Evolutionary conservation across 495 filamentous ascomycete species (phyloP), one percentile per base, ranked within the genome.

Genomic region (Monascus purpureus): DNA sequence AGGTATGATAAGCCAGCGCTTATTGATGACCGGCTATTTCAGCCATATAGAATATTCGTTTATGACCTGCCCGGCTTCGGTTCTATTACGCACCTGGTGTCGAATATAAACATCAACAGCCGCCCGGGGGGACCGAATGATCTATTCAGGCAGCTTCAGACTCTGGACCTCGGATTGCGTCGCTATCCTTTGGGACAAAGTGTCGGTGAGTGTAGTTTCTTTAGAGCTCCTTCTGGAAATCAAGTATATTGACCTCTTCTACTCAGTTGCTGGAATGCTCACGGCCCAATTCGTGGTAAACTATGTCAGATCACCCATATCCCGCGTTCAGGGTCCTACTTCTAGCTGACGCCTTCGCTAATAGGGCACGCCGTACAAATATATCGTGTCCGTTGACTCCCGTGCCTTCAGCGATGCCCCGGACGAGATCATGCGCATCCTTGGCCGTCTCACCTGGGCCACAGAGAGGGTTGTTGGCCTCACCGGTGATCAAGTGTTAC

Each of bases 341-440:
- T 14, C 26, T n/a, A n/a, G 8, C 28, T 16, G 28, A 18, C 28
- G 9, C 31, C 20, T 31, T 15, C 14, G 2, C 9, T 6, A 2
- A 13, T 39, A 85, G 74, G 85, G 85, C 0, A 79, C 81, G 31
- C 77, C 75, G 0, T 93, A 93, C 46, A 87, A 92, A 39, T 93
- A 77, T 39, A 68, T 81, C 8, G 80, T 83, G 1, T 53, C 66
- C 4, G 74, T 82, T 2, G 55, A 73, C 7, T 78, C 77, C 0
- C 70, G 52, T 27, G 58, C 56, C 2, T 87, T 93, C 35, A 43
- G 54, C 2, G 64, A 76, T 11, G 77, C 82, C 0, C 71, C 72
- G 0, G 36, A 50, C 5, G 55, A 61, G 0, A 61, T 93, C 4
- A 56, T 70, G 15, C 60, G 59, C 13, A 65, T 68, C 1, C 49